Percentiles rank a stretch among this genome's conserved stretches.
These are phyloP conservation scores for Aspergillus pseudoterreus DNA, from an alignment of 2,329 filamentous ascomycete species.

Conservation along the genomic window DNA sequence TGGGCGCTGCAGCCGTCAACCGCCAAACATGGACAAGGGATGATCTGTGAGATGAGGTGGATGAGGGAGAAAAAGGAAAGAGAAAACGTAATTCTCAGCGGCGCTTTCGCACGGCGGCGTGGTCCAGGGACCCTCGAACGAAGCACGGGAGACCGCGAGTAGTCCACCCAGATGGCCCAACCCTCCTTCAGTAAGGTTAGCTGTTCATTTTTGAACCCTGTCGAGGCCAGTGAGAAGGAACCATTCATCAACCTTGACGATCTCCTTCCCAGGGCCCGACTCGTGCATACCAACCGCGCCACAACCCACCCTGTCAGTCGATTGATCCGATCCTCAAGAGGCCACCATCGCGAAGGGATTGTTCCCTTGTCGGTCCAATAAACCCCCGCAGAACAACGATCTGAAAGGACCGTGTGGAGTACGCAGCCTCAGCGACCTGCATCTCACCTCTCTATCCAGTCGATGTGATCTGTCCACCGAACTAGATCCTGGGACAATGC, in stretches of 20 bases:
- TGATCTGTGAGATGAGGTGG: slow-evolving; percentile 2
- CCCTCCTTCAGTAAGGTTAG: slow-evolving; percentile 21
- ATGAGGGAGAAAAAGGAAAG: background rate
- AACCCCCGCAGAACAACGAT: slow-evolving; percentile 10
- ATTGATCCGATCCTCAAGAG: slow-evolving; percentile 12
- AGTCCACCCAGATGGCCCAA: slow-evolving; percentile 15
- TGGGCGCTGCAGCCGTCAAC: slow-evolving; percentile 6
- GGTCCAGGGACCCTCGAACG: slow-evolving; percentile 11
- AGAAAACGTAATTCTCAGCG: slow-evolving; percentile 16
- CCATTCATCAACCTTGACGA: slow-evolving; percentile 13
- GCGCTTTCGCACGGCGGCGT: slow-evolving; percentile 13
- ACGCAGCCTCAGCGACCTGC: slow-evolving; percentile 19
- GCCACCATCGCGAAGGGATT: slow-evolving; percentile 3
- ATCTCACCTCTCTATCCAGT: slow-evolving; percentile 17
- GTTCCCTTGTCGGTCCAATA: slow-evolving; percentile 8
- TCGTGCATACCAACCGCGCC: slow-evolving; percentile 10
- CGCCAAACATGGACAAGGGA: slow-evolving; percentile 8
- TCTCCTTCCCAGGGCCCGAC: slow-evolving; percentile 9
- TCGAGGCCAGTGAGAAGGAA: slow-evolving; percentile 10
- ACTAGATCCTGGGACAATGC: slow-evolving; percentile 16
- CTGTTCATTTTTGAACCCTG: slow-evolving; percentile 15
- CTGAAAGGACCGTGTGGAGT: slow-evolving; percentile 10
- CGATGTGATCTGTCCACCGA: slow-evolving; percentile 31
- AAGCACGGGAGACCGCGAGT: slow-evolving; percentile 17
- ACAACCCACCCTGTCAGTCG: slow-evolving; percentile 6